Evolutionary conservation across 768 basidiomycete genomes (phyloP), one percentile per base, ranked within the genome.

Genomic region (Trametes coccinea): DNA sequence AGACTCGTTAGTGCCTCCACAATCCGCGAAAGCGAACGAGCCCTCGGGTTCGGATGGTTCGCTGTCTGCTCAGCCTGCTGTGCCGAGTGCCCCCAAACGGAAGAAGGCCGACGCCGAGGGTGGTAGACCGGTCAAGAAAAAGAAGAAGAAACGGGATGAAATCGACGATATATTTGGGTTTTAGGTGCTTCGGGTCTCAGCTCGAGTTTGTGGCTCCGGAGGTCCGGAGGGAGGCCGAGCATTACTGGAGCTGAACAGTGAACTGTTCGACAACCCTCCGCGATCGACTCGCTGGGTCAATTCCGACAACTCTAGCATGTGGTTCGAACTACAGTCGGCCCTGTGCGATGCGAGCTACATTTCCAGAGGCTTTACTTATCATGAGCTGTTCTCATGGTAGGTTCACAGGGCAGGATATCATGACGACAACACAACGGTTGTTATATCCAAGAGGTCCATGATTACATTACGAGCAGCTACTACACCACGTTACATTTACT

Each of bases 81-180:
- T 29, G 33, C 40, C 60, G 31, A 58, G 30, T 29, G 51, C 51
- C 33, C 53, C 62, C 30, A 70, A 66, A 48, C 56, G 61, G 41
- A 65, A 65, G 60, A 63, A 52, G 17, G 30, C 51, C 4, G 57
- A 46, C 33, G 56, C 43, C 41, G 60, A 45, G n/a, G 48, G 55
- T 9, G 64, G 56, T 30, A 79, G 75, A 63, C 52, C 39, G 8
- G 40, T 53, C 30, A 76, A 73, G 60, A 77, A 76, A 64, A 77
- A 73, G 62, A 81, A 76, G 69, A 73, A 70, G 60, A 72, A 70
- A 45, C 74, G 66, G 56, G 80, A 89, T 64, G 88, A 88, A 67
- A 89, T 89, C 40, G 88, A 89, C 64, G 82, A 81, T n/a, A 88
- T 89, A 22, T 89, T 89, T 69, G 83, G 80, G 0, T 77, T 75